phyloP scores from a whole-genome alignment of 148 eudicot species.

The Rhododendron molle region DNA sequence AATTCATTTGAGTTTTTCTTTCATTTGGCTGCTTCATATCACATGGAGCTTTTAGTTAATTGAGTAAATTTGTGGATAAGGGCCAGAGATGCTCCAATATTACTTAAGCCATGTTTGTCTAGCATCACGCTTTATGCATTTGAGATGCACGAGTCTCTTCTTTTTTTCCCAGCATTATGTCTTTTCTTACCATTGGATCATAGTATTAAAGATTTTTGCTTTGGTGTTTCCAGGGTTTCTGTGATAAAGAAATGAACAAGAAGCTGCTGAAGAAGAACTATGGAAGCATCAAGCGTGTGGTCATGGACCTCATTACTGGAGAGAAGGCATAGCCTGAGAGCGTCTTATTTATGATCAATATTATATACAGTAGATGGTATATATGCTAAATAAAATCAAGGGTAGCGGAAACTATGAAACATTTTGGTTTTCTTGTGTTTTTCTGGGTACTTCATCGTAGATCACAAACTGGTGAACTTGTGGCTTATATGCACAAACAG shows the following conservation, averaged over 20 bases:
- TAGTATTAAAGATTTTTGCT: constrained; percentile 8
- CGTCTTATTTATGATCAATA: not conserved
- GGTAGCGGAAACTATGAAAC: not conserved
- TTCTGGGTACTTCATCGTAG: not conserved
- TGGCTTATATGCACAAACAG: not conserved
- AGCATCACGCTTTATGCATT: no score
- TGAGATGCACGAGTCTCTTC: not conserved
- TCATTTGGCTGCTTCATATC: not conserved
- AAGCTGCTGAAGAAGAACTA: constrained; percentile 62
- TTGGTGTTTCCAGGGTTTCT: constrained; percentile 49
- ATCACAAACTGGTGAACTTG: not conserved
- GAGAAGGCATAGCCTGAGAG: constrained; percentile 23
- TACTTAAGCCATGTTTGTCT: not conserved
- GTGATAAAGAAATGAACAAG: constrained; percentile 49
- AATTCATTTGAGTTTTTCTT: not conserved
- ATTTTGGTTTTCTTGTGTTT: not conserved
- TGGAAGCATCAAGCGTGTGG: constrained; percentile 74
- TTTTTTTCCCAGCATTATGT: not conserved
- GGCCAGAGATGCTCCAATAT: not conserved
- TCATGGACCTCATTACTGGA: constrained; percentile 72
- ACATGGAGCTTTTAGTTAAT: not conserved
- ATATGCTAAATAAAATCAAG: constrained; percentile 8
- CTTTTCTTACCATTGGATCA: not conserved
- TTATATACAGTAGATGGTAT: not conserved
- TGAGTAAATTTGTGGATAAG: not conserved